Percentiles rank a stretch among this genome's conserved stretches.
These are phyloP conservation scores for Torulaspora globosa DNA, from an alignment of 1,139 yeast genomes.

Conservation along the genomic window DNA sequence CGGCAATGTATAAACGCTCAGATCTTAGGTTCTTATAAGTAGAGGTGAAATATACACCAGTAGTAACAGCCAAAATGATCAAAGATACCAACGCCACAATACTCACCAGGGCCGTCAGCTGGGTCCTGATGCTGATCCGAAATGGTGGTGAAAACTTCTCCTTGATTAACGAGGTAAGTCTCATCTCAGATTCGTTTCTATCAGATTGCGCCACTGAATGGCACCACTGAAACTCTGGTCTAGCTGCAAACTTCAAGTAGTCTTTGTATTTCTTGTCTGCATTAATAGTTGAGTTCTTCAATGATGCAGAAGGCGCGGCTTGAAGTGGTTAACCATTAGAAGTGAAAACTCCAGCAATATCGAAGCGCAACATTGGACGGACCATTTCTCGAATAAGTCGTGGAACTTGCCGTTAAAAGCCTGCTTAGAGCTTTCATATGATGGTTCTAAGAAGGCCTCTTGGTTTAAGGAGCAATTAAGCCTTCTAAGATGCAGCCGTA, in stretches of 20 bases:
- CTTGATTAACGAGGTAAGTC: slow-evolving; percentile 2
- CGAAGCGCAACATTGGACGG: too few species aligned
- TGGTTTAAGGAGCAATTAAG: too few species aligned
- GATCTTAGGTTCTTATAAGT: slow-evolving; percentile 61
- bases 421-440: too few species aligned
- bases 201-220: not conserved
- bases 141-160: slow-evolving; percentile 30
- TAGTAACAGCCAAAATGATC: slow-evolving; percentile 67
- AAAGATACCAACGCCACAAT: slow-evolving; percentile 73
- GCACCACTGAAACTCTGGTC: not conserved
- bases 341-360: too few species aligned
- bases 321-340: not conserved
- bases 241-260: not conserved
- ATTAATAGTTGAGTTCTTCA: not conserved
- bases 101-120: slow-evolving; percentile 75
- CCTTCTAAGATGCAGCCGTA: too few species aligned
- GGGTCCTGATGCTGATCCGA: slow-evolving; percentile 48
- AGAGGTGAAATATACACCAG: slow-evolving; percentile 72
- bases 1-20: slow-evolving; percentile 69
- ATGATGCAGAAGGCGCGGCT: not conserved
- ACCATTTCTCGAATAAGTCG: too few species aligned
- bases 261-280: not conserved
- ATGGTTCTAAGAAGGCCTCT: too few species aligned
- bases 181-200: not conserved
- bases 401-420: too few species aligned